Conservation (phyloP, 1,139 yeast species). For the Saccharomycopsis phalli region DNA sequence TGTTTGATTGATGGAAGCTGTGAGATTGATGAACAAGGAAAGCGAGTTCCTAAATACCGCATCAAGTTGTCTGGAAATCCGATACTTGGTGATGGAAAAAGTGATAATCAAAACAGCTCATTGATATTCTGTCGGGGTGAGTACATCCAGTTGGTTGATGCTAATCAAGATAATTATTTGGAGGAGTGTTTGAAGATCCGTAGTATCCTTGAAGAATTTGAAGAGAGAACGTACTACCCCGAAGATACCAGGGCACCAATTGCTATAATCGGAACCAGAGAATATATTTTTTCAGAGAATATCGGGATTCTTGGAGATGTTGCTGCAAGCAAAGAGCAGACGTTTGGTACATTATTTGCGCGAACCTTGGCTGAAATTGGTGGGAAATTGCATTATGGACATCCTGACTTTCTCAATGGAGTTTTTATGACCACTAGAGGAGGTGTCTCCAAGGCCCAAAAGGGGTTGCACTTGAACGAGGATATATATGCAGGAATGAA, state of each 20-base stretch:
- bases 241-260: conserved; percentile 29
- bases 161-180: conserved; percentile 79
- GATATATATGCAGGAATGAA: conserved; percentile 91
- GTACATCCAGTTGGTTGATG: conserved; percentile 79
- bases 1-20: conserved; percentile 50
- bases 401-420: conserved; percentile 80
- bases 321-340: conserved; percentile 91
- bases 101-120: conserved; percentile 78
- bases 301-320: conserved; percentile 83
- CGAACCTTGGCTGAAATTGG: conserved; percentile 80
- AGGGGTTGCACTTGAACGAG: conserved; percentile 77
- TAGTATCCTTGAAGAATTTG: conserved; percentile 71
- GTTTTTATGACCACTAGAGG: conserved; percentile 88
- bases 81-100: conserved; percentile 81
- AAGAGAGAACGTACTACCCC: conserved; percentile 37
- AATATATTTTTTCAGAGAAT: conserved; percentile 78
- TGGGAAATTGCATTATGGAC: conserved; percentile 85
- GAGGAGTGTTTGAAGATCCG: conserved; percentile 82
- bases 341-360: conserved; percentile 85
- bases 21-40: conserved; percentile 33
- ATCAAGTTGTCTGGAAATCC: conserved; percentile 76
- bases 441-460: conserved; percentile 84
- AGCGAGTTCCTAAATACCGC: conserved; percentile 41
- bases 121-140: conserved; percentile 78
- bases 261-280: conserved; percentile 84